Evolutionary conservation across 108 stramenopile species (phyloP).

Genomic region (Phaeodactylum tricornutum): DNA sequence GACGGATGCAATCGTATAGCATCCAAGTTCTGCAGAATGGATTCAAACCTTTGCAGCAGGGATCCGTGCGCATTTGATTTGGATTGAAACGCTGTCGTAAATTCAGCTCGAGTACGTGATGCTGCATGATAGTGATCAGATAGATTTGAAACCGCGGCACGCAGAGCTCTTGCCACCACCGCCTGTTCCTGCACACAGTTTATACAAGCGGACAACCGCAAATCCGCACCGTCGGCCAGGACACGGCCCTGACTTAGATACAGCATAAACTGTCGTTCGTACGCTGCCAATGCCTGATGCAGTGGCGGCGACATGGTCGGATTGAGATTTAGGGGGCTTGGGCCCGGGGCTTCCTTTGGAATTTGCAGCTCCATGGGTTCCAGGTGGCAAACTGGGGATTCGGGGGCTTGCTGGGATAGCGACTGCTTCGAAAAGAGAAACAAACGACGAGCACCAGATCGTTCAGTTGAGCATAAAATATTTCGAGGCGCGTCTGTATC

Average conservation of each 20-base stretch:
- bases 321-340: conserved; percentile 47
- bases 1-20: conserved; percentile 51
- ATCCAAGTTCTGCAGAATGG: conserved; percentile 37
- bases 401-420: conserved; percentile 60
- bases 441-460: conserved; percentile 60
- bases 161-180: conserved; percentile 65
- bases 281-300: conserved; percentile 62
- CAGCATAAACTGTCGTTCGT: conserved; percentile 70
- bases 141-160: conserved; percentile 79
- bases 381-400: conserved; percentile 52
- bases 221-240: conserved; percentile 67
- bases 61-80: conserved; percentile 34
- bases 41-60: conserved; percentile 55
- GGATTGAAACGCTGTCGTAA: conserved; percentile 39
- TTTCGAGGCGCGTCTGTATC: neutral
- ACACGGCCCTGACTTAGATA: conserved; percentile 58
- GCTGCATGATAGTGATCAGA: conserved; percentile 71
- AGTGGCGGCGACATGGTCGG: conserved; percentile 46
- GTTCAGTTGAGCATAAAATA: conserved; percentile 57
- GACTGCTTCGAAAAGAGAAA: conserved; percentile 76
- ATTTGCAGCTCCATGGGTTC: conserved; percentile 37
- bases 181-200: conserved; percentile 71
- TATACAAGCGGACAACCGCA: conserved; percentile 51
- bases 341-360: conserved; percentile 41
- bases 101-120: conserved; percentile 51